A percentile compares a stretch with the other conserved stretches of the same genome.
phyloP scores from a whole-genome alignment of 2,329 filamentous ascomycete species.

The Aspergillus latus region DNA sequence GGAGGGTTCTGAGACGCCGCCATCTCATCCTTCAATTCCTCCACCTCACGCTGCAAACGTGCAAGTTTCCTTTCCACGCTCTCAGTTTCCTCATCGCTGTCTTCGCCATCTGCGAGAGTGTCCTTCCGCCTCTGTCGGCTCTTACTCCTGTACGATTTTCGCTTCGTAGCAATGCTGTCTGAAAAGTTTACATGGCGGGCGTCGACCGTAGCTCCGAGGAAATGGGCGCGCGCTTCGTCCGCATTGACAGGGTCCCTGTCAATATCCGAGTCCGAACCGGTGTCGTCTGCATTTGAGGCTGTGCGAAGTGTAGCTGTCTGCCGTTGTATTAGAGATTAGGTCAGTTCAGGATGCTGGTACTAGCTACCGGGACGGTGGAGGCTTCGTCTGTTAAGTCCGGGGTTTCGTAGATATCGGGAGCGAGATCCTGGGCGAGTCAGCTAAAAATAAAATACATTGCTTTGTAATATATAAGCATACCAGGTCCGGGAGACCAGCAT shows the following conservation, averaged over 20 bases:
- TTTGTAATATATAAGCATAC: conserved; percentile 46
- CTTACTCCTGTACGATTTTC: conserved; percentile 78
- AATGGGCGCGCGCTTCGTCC: conserved; percentile 75
- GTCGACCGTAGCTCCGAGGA: conserved; percentile 73
- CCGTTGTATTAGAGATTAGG: conserved; percentile 18
- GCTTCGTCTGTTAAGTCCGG: conserved; percentile 88
- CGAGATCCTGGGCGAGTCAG: conserved; percentile 65
- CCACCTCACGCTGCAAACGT: conserved; percentile 77
- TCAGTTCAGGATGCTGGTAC: background rate
- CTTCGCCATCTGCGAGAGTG: conserved; percentile 59
- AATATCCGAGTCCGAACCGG: conserved; percentile 57
- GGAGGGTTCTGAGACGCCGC: conserved; percentile 47
- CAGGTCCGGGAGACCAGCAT: conserved; percentile 75
- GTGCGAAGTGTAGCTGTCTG: conserved; percentile 58
- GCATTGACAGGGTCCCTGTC: conserved; percentile 74
- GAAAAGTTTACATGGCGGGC: conserved; percentile 82
- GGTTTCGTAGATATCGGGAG: conserved; percentile 95
- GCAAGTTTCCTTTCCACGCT: conserved; percentile 75
- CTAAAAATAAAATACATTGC: background rate
- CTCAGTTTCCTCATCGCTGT: conserved; percentile 78
- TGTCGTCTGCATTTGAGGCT: conserved; percentile 56
- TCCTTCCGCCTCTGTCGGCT: conserved; percentile 61
- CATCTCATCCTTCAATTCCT: conserved; percentile 63
- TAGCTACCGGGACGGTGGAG: conserved; percentile 73
- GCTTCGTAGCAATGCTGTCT: conserved; percentile 78